phyloP scores from a whole-genome alignment of 2,329 filamentous ascomycete genomes.

The Penicillium sp. region DNA sequence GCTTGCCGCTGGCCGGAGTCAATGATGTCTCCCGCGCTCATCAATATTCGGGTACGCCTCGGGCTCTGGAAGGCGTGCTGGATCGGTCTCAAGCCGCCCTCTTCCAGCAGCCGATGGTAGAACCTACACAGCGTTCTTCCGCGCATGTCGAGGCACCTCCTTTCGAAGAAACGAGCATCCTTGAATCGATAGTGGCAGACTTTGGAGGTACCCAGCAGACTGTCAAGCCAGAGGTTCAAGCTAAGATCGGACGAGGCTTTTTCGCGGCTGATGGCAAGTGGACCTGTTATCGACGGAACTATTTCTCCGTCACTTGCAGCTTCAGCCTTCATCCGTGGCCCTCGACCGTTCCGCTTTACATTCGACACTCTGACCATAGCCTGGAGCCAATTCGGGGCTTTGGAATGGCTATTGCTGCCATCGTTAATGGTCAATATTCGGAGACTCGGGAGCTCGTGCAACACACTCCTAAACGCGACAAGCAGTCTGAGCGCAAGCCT shows the following conservation, averaged over 20 bases:
- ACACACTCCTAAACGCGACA: slow-evolving; percentile 88
- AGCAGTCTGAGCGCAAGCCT: slow-evolving; percentile 74
- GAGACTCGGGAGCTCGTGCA: slow-evolving; percentile 83
- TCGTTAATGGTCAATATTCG: slow-evolving; percentile 70
- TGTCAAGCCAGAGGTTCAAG: slow-evolving; percentile 70
- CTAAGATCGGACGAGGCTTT: slow-evolving; percentile 85
- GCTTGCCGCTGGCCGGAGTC: slow-evolving; percentile 31
- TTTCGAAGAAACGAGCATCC: slow-evolving; percentile 40
- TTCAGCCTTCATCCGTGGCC: slow-evolving; percentile 67
- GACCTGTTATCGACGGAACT: slow-evolving; percentile 91
- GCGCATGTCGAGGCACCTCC: slow-evolving; percentile 38
- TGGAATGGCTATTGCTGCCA: slow-evolving; percentile 79
- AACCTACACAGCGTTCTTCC: slow-evolving; percentile 19
- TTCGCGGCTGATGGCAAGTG: slow-evolving; percentile 77
- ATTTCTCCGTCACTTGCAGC: slow-evolving; percentile 80
- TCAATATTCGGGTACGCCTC: slow-evolving; percentile 34
- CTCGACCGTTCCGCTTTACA: slow-evolving; percentile 55
- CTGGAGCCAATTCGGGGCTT: slow-evolving; percentile 66
- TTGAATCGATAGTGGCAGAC: slow-evolving; percentile 37
- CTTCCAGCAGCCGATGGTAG: slow-evolving; percentile 34
- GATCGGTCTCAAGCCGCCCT: slow-evolving; percentile 32
- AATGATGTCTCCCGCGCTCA: slow-evolving; percentile 35
- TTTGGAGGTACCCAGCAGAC: slow-evolving; percentile 33
- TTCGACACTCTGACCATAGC: slow-evolving; percentile 48
- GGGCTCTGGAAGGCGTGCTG: slow-evolving; percentile 32